A percentile compares a stretch with the other conserved stretches of the same genome.
Evolutionary conservation across 2,329 filamentous ascomycete genomes (phyloP).

Genomic region (Lasiodiplodia sp.): DNA sequence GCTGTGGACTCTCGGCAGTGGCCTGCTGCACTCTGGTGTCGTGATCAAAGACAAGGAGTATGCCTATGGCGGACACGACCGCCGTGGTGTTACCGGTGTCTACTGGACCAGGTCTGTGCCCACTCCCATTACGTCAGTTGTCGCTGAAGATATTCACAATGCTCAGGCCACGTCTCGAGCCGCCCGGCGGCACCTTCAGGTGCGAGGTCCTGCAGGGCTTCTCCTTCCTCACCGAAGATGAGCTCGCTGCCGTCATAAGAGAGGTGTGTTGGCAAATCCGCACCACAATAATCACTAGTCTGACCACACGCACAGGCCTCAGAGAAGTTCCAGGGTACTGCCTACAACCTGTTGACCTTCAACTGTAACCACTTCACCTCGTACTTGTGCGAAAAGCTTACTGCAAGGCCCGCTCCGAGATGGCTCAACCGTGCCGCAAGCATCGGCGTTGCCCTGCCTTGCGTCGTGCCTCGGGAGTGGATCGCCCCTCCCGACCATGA

Average conservation of each 20-base stretch:
- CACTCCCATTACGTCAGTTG: conserved; percentile 18
- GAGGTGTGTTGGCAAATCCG: conserved; percentile 42
- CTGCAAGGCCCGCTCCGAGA: conserved; percentile 70
- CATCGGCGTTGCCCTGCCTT: conserved; percentile 81
- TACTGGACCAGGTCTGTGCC: conserved; percentile 72
- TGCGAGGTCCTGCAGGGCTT: conserved; percentile 81
- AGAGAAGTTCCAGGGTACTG: conserved; percentile 74
- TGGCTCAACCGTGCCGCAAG: conserved; percentile 88
- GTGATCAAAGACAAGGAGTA: conserved; percentile 83
- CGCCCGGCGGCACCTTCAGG: conserved; percentile 79
- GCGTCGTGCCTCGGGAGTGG: conserved; percentile 83
- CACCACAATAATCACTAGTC: neutral
- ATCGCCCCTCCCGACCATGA: conserved; percentile 80
- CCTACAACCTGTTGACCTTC: conserved; percentile 80
- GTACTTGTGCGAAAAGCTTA: conserved; percentile 76
- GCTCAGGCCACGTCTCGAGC: conserved; percentile 66
- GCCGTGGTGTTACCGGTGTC: conserved; percentile 74
- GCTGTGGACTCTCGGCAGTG: conserved; percentile 79
- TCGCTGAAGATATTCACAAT: conserved; percentile 5
- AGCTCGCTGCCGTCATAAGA: conserved; percentile 75
- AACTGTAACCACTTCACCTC: conserved; percentile 93
- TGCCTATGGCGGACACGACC: conserved; percentile 83
- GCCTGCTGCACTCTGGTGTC: conserved; percentile 82
- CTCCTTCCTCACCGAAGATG: conserved; percentile 70
- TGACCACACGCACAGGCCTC: conserved; percentile 60